Evolutionary conservation across 2,329 filamentous ascomycete genomes (phyloP), one percentile per base, ranked within the genome.

Genomic region (Phoma sp.): DNA sequence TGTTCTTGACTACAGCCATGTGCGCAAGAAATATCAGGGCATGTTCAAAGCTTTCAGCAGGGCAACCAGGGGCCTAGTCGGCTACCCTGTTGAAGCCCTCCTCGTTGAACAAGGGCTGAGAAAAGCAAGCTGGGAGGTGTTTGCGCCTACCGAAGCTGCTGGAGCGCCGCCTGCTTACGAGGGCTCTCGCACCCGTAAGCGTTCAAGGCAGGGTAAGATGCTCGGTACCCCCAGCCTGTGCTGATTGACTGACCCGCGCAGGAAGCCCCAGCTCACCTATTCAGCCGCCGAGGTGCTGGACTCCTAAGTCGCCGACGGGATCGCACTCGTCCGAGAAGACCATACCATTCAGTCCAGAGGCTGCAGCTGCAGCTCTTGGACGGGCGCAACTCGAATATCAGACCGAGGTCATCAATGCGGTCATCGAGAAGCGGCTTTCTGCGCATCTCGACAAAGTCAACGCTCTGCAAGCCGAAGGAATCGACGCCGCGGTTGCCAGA

Each of bases 91-190:
- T 12, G 49, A 54, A 34, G 46, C 9, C 2, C 14, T 11, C 7
- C 57, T 59, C 2, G 20, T 18, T 38, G 20, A 47, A 18, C 30
- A 20, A 47, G 57, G 57, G 33, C 28, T 59, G 42, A 51, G 37
- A 18, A 51, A 47, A 20, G 49, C 53, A 29, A 57, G 20, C 33
- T 59, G 53, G 57, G 40, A 54, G 29, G 53, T 54, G 7, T 59
- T 59, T n/a, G 38, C 20, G 12, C 57, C 57, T 21, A 21, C 23
- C 14, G 57, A 54, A 7, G 33, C 15, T 28, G 25, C 30, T 42
- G 53, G 28, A 4, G 56, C 57, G 14, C 53, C 49, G 38, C 57
- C 57, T 48, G 49, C 57, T 38, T 59, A 59, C 17, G 49, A 59
- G 3, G 17, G 20, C n/a, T 33, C 40, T 38, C 49, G 49, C 9